Base-by-base conservation (phyloP, 177 flowering plant species). In the Telopea speciosissima region DNA sequence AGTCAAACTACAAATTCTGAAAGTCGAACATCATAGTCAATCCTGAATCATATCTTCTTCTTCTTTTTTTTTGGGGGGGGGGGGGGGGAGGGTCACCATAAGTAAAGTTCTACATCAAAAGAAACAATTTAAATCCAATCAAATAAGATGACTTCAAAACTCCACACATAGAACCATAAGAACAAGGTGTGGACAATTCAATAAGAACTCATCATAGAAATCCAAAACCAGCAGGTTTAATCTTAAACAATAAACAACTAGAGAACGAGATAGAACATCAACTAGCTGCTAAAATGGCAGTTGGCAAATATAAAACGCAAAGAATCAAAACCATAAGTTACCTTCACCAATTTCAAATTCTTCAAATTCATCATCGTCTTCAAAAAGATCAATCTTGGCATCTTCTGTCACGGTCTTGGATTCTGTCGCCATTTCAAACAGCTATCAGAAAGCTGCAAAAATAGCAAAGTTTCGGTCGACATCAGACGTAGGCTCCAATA, bases 371-470 rank as follows among this genome's bases (percentile, higher is more conserved):
- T 45, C 54, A 45, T 45, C 54, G 54, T 45, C 54, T 45, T 45
- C 54, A 45, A 45, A 33, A 60, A 69, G 22, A 23, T 24, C 12
- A 2, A 62, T 21, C 24, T 62, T 44, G 70, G 14, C 42, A 45
- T 45, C 54, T 4, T 45, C 54, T 2, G 54, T 45, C 17, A 45
- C 54, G 12, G 54, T 13, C 19, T 45, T 45, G 54, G 54, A 13
- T 13, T 45, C 54, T 16, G 54, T 45, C 19, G 54, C 54, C 54
- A 45, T 45, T 45, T 45, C 19, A 45, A 45, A 45, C 14, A 16
- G 19, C 19, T 45, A 45, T 2, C 17, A 45, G 54, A 45, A 85
- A 33, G 40, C 40, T 33, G 40, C 40, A 33, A 33, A 33, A 33
- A 33, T 33, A 33, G 40, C 40, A 33, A 33, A 33, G 8, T 33